These are phyloP conservation scores for Rhododendron griersonianum DNA, from an alignment of 148 eudicot genomes.

Conservation along the genomic window DNA sequence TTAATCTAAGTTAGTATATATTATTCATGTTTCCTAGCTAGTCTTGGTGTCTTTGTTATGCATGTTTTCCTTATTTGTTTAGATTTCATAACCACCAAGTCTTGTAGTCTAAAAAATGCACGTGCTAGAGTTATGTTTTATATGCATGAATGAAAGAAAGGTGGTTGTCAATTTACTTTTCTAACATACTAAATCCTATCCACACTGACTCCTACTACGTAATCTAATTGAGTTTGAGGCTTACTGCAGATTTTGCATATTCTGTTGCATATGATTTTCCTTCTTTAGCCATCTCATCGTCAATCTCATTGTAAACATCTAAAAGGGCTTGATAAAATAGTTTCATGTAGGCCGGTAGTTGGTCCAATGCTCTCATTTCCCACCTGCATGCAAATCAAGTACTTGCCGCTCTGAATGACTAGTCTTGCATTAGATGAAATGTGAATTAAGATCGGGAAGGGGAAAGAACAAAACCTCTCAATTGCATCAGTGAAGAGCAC, in stretches of 20 bases:
- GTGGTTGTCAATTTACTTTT: background rate
- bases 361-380: conserved; percentile 22
- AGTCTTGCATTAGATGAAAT: background rate
- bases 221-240: background rate
- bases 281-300: conserved; percentile 25
- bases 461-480: conserved; percentile 22
- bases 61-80: too few relatives aligned
- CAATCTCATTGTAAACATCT: conserved; percentile 34
- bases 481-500: conserved; percentile 27
- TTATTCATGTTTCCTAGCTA: too few relatives aligned
- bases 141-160: too few relatives aligned
- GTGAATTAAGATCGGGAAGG: background rate
- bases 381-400: conserved; percentile 29
- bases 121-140: too few relatives aligned
- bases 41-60: too few relatives aligned
- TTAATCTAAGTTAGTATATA: background rate
- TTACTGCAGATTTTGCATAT: conserved; percentile 33
- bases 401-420: background rate
- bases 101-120: too few relatives aligned
- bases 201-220: background rate
- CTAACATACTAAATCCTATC: too few relatives aligned
- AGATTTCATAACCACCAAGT: too few relatives aligned
- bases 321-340: conserved; percentile 19
- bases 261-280: conserved; percentile 18
- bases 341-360: conserved; percentile 41